phyloP scores from a whole-genome alignment of 2,329 filamentous ascomycete genomes.

The Diaporthe sp. region DNA sequence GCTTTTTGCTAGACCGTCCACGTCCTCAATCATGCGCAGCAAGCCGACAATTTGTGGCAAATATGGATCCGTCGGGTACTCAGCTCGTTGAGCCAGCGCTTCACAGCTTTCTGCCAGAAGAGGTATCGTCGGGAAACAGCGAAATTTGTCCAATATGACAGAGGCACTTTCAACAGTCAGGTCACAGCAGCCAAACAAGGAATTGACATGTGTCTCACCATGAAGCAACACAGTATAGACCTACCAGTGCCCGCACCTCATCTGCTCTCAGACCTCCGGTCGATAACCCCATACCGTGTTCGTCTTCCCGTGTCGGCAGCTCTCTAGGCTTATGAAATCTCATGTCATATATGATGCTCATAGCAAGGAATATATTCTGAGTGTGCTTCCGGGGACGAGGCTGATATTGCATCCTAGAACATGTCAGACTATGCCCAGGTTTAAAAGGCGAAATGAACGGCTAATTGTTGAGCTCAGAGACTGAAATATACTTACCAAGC shows the following conservation, averaged over 20 bases:
- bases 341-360: slow-evolving; percentile 11
- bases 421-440: not conserved
- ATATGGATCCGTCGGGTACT: not conserved
- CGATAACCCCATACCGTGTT: not conserved
- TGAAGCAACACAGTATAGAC: not conserved
- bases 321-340: not conserved
- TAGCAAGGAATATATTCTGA: slow-evolving; percentile 6
- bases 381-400: not conserved
- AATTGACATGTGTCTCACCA: not conserved
- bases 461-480: rapidly evolving
- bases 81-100: not conserved
- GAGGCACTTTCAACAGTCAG: slow-evolving; percentile 2
- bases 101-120: not conserved
- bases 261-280: not conserved
- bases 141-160: slow-evolving; percentile 5
- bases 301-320: not conserved
- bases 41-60: not conserved
- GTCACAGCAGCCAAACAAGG: not conserved
- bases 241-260: not conserved
- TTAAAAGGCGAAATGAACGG: not conserved
- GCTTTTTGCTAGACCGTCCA: not conserved
- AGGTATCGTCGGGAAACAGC: slow-evolving; percentile 1
- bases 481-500: not conserved
- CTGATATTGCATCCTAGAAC: not conserved
- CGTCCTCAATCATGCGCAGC: not conserved